Base-by-base conservation (phyloP, 2,329 filamentous ascomycete species). In the Didymella glomerata region DNA sequence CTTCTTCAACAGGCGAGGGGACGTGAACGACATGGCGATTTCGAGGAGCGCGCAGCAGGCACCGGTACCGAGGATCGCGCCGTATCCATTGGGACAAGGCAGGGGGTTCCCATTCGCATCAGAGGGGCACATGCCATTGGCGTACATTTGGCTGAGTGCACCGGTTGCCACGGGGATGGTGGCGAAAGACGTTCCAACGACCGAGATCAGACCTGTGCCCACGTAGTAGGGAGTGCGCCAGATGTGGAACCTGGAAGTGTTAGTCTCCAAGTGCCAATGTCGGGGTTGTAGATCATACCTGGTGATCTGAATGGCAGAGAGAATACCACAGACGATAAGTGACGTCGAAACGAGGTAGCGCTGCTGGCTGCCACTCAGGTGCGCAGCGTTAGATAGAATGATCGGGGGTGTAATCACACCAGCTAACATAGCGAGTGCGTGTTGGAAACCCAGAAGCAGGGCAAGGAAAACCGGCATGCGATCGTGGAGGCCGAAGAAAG, bases 401-500 rank as follows among this genome's bases (percentile, higher is more conserved):
- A 95, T 85, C 1, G 91, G 90, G 34, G 91, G 91, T 2, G 90
- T 90, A 60, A 95, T 93, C 66, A 93, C 84, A 57, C 81, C 81
- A 28, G 80, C 81, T 55, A 83, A 67, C 90, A 95, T 93, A 56
- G 90, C 86, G 41, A 95, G 80, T 1, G 91, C 84, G 74, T 95
- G 91, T 69, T 95, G 91, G 51, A 95, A 86, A 18, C 91, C 91
- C 2, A 95, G 84, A 1, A 95, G 80, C 3, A 93, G 73, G 10
- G 88, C 90, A 18, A 95, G 80, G 8, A 93, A 71, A 9, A 94
- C 85, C 4, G 91, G 91, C 84, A 95, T 91, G 55, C 80, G 81
- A 76, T 93, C 90, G 68, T 94, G 85, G 38, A 94, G 86, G n/a
- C 91, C 91, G 70, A 94, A 95, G 77, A 96, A 95, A 0, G 91